Evolutionary conservation across 371 early-diverging fungal species (phyloP), one percentile per base, ranked within the genome.

Genomic region (Mucor circinelloides): DNA sequence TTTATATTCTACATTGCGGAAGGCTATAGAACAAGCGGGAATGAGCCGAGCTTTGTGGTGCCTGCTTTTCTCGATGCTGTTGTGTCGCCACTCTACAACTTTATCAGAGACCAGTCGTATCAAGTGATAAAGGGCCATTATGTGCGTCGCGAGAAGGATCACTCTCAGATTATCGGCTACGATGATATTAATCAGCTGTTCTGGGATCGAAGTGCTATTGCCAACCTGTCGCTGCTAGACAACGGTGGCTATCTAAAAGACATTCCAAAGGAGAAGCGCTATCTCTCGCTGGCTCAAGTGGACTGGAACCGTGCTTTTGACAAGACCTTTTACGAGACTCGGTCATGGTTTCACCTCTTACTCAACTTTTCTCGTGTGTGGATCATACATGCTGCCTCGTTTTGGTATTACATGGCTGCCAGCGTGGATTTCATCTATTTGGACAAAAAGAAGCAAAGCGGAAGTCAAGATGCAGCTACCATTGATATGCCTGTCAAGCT

Each of bases 111-210:
- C 60, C 93, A 94, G 74, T 78, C 85, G 27, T 94, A 94, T 69
- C 87, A 93, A 70, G 70, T 89, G 19, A 85, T 89, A 60, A 86
- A 85, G 40, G 91, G 91, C 48, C 90, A 91, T 61, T 90, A 86
- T 68, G 83, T 93, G 27, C 91, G 90, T 68, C 86, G 89, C 50
- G 94, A 94, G 77, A 87, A 86, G 59, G 95, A 95, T 64, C 96
- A 96, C 74, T 77, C 85, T 30, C 75, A 77, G n/a, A 89, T 88
- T 25, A 88, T 96, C 54, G 95, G 95, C 19, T 95, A 95, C 70
- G 95, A 94, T 69, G 95, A 96, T 63, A 85, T 94, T 60, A 96
- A 96, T 68, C 94, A 96, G 70, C 75, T 91, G 12, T 95, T 96
- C 74, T 94, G 95, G 94, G 81, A 87, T 32, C 87, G 85, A 10